Conservation (phyloP, 2,329 filamentous ascomycete genomes). For the Cadophora sp. region DNA sequence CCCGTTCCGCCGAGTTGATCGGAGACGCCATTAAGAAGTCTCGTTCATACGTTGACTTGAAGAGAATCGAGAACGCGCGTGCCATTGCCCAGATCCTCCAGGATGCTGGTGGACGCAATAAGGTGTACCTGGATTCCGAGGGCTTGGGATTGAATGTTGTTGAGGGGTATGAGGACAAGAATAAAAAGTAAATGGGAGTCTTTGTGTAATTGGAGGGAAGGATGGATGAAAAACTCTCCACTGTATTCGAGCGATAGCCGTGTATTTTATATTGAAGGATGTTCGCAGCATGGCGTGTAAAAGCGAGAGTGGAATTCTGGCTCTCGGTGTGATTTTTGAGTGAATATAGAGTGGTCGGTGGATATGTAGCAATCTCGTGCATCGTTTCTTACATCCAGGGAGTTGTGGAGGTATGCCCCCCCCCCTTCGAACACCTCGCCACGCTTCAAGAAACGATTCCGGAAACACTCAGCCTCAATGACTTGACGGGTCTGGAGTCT, state of each 20-base stretch:
- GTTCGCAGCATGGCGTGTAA: neutral
- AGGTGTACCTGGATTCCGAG: slow-evolving; percentile 89
- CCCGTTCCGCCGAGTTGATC: slow-evolving; percentile 95
- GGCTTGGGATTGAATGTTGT: slow-evolving; percentile 91
- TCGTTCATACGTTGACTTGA: slow-evolving; percentile 93
- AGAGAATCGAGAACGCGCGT: slow-evolving; percentile 96
- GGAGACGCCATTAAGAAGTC: slow-evolving; percentile 99
- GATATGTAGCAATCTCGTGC: too few species aligned
- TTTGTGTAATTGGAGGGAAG: slow-evolving; percentile 28
- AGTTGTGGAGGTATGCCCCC: too few species aligned
- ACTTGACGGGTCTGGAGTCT: too few species aligned
- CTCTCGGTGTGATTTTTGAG: too few species aligned
- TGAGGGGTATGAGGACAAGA: slow-evolving; percentile 53
- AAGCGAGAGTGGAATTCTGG: neutral
- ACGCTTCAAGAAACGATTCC: too few species aligned
- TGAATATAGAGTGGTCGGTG: too few species aligned
- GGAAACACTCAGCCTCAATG: too few species aligned
- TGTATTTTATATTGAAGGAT: slow-evolving; percentile 40
- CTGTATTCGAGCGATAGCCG: slow-evolving; percentile 50
- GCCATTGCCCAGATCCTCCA: slow-evolving; percentile 88
- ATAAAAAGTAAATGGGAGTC: slow-evolving; percentile 53
- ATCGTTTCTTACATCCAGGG: too few species aligned
- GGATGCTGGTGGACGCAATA: slow-evolving; percentile 86
- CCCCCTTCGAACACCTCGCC: too few species aligned
- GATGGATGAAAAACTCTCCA: slow-evolving; percentile 51